A percentile compares a stretch with the other conserved stretches of the same genome.
phyloP scores from a whole-genome alignment of 1,284 basidiomycete species.

The Neolentinus lepideus region DNA sequence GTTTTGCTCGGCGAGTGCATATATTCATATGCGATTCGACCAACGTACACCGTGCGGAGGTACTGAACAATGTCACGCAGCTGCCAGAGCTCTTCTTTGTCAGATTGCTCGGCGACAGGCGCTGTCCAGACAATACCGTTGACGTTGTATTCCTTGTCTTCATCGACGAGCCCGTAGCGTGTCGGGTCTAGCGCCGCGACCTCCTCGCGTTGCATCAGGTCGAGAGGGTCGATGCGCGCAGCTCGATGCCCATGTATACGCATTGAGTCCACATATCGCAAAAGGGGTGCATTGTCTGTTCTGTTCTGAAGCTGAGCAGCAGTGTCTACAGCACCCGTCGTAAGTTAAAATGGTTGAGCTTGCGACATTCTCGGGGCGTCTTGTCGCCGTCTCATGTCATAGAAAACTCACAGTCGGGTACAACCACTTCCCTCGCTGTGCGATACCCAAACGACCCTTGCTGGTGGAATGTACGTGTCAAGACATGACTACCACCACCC shows the following conservation, averaged over 20 bases:
- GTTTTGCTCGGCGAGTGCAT: constrained; percentile 81
- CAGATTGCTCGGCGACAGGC: constrained; percentile 35
- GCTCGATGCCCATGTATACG: constrained; percentile 77
- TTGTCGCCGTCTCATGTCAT: not conserved
- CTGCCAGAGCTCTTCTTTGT: constrained; percentile 53
- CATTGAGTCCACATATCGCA: constrained; percentile 85
- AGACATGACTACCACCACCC: not conserved
- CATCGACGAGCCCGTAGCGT: constrained; percentile 67
- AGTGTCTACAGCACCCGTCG: constrained; percentile 46
- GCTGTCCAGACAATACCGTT: constrained; percentile 77
- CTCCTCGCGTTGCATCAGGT: constrained; percentile 78
- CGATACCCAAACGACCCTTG: not conserved
- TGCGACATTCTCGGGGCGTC: not conserved
- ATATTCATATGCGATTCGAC: constrained; percentile 83
- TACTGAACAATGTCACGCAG: constrained; percentile 65
- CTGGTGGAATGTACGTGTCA: not conserved
- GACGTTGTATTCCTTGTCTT: constrained; percentile 53
- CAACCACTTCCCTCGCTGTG: not conserved
- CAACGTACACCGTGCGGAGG: constrained; percentile 70
- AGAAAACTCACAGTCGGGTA: not conserved
- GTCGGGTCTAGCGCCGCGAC: constrained; percentile 75
- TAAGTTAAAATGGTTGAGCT: too few species aligned
- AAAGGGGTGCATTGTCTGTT: constrained; percentile 63
- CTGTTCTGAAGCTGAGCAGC: constrained; percentile 71
- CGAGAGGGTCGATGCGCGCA: constrained; percentile 79